Conservation (phyloP, 352 stramenopile species). For the Pythium brachiatum region DNA sequence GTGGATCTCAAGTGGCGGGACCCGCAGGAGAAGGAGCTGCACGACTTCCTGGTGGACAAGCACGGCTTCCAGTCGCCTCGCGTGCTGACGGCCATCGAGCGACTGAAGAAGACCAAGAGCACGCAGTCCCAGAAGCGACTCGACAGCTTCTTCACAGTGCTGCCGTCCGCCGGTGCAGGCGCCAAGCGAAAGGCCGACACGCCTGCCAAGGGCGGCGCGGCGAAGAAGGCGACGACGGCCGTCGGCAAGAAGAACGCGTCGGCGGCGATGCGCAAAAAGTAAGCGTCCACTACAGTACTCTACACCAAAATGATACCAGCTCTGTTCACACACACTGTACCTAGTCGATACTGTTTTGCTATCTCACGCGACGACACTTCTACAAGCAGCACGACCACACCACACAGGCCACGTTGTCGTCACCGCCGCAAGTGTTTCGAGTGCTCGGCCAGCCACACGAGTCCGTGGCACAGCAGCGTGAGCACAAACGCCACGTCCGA, state of each 20-base stretch:
- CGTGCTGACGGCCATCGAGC: constrained; percentile 92
- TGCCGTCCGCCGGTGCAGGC: constrained; percentile 40
- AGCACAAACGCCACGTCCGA: constrained; percentile 78
- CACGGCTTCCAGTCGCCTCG: constrained; percentile 95
- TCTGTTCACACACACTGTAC: too few species aligned
- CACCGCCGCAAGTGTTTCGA: constrained; percentile 55
- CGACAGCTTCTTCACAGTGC: constrained; percentile 95
- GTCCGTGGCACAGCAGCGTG: constrained; percentile 74
- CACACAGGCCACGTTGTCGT: too few species aligned
- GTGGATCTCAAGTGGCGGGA: constrained; percentile 95
- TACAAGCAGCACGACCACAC: too few species aligned
- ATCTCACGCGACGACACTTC: too few species aligned
- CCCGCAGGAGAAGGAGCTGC: constrained; percentile 87
- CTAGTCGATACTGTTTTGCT: too few species aligned
- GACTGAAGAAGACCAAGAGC: constrained; percentile 95
- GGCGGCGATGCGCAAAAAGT: constrained; percentile 52
- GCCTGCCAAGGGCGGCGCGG: constrained; percentile 29
- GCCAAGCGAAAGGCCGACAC: constrained; percentile 66
- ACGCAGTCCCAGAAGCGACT: constrained; percentile 95
- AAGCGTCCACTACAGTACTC: constrained; percentile 25
- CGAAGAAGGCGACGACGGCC: constrained; percentile 38
- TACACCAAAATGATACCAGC: constrained; percentile 5
- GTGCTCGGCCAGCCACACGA: constrained; percentile 78
- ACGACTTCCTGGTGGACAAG: constrained; percentile 95
- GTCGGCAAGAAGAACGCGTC: constrained; percentile 32